Base-by-base conservation (phyloP, 2,329 filamentous ascomycete genomes). In the Pseudocercospora eumusae region DNA sequence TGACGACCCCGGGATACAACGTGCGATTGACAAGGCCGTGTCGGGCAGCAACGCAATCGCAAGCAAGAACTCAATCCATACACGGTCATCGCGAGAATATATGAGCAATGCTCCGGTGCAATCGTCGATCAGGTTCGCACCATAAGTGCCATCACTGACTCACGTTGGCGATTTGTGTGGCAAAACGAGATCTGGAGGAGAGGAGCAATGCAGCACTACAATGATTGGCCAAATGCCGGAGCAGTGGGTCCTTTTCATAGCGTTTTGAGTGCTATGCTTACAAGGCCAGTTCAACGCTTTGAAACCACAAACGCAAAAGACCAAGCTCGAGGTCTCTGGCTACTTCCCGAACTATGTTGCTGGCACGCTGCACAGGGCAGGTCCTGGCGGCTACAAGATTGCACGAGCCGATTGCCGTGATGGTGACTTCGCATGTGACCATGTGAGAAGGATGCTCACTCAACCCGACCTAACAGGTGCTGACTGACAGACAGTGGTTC, bases 341-440 rank as follows among this genome's bases (percentile, higher is more conserved):
- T 74, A 75, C 0, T 91, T 95, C 56, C 91, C 91, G 1, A 62
- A 79, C 1, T 93, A 89, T 80, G 86, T 86, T 3, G 86, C 88
- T 2, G 91, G 91, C 1, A 81, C 84, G 1, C 80, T 95, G 0
- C 93, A 88, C 74, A 84, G 91, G 23, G 92, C 88, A 0, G 91
- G 91, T 0, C 89, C 90, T 0, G 89, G 90, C 0, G 81, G 84
- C 27, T 85, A 83, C 73, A 82, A 83, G 40, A 76, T 92, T 13
- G 53, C 64, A 11, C 47, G 61, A 2, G 80, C 86, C n/a, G 86
- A 85, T 0, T 75, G 83, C 2, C 80, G 80, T 3, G 85, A 86
- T n/a, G 77, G 76, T 13, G 84, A 81, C 0, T 87, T 87, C 69
- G 79, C 81, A 31, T 80, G 88, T 11, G 84, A 82, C 0, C 90